Conservation (phyloP, 2,329 filamentous ascomycete species). For the Cladophialophora psammophila region DNA sequence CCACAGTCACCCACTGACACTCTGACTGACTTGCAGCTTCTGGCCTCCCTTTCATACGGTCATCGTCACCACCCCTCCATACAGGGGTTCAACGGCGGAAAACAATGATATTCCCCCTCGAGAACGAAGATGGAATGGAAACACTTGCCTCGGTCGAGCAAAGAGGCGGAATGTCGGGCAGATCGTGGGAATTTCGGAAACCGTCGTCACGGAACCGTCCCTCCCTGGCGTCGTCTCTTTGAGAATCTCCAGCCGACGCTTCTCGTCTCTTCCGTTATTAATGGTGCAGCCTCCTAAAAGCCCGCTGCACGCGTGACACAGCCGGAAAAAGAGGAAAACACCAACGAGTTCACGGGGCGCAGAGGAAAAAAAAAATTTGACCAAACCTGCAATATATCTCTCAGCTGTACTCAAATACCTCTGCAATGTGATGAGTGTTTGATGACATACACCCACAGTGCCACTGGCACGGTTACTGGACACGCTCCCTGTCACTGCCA, state of each 20-base stretch:
- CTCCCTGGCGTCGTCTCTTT: not conserved
- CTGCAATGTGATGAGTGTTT: not conserved
- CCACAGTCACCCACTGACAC: not conserved
- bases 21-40: not conserved
- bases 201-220: slow-evolving; percentile 5
- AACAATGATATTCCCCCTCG: too few species aligned
- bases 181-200: slow-evolving; percentile 2
- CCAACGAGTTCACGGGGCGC: not conserved
- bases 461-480: not conserved
- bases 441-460: slow-evolving; percentile 5
- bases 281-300: not conserved
- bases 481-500: not conserved
- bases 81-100: not conserved
- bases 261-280: not conserved
- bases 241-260: slow-evolving; percentile 5
- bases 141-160: too few species aligned
- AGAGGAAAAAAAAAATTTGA: not conserved
- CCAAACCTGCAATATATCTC: slow-evolving; percentile 8
- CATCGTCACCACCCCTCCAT: not conserved
- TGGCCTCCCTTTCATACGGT: not conserved
- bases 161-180: not conserved
- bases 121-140: too few species aligned
- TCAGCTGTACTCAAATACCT: not conserved
- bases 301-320: slow-evolving; percentile 10
- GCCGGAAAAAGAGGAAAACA: slow-evolving; percentile 4